Evolutionary conservation across 2,329 filamentous ascomycete species (phyloP).

Genomic region (Bertia moriformis): DNA sequence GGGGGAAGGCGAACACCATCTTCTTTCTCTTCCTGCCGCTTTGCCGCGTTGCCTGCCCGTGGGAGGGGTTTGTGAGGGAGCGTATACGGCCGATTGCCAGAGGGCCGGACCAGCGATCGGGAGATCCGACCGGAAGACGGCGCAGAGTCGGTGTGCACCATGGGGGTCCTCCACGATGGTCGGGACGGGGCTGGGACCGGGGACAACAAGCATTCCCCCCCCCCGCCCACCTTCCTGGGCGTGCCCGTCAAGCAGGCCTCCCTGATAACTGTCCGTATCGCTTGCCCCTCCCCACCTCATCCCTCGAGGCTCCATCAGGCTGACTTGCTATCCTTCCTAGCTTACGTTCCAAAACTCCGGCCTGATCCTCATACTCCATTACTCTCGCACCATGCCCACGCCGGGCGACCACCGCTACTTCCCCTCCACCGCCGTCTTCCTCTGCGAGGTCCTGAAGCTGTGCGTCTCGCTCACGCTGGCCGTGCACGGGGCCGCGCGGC

Average conservation of each 20-base stretch:
- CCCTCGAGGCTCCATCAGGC: slow-evolving; percentile 1
- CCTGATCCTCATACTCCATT: slow-evolving; percentile 71
- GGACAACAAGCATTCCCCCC: too few species aligned
- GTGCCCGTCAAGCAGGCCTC: slow-evolving; percentile 57
- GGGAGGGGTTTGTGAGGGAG: too few species aligned
- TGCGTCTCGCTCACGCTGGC: slow-evolving; percentile 74
- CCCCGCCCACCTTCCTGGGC: slow-evolving; percentile 35
- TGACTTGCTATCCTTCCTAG: slow-evolving; percentile 30
- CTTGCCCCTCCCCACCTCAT: slow-evolving; percentile 1
- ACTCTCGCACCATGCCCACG: slow-evolving; percentile 84
- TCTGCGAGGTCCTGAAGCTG: slow-evolving; percentile 86
- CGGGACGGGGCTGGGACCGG: slow-evolving; percentile 17
- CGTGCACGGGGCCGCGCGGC: slow-evolving; percentile 51
- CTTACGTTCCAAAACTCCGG: slow-evolving; percentile 70
- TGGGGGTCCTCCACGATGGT: slow-evolving; percentile 23
- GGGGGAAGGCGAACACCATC: too few species aligned
- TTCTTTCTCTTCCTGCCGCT: too few species aligned
- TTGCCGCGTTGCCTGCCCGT: too few species aligned
- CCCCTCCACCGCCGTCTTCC: slow-evolving; percentile 81
- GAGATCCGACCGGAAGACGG: too few species aligned
- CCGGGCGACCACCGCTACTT: slow-evolving; percentile 75
- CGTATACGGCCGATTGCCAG: too few species aligned
- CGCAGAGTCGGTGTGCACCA: too few species aligned
- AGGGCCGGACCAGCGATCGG: too few species aligned
- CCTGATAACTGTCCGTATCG: slow-evolving; percentile 42